Conservation (phyloP, 83 land plant genomes). For the Picea engelmannii region DNA sequence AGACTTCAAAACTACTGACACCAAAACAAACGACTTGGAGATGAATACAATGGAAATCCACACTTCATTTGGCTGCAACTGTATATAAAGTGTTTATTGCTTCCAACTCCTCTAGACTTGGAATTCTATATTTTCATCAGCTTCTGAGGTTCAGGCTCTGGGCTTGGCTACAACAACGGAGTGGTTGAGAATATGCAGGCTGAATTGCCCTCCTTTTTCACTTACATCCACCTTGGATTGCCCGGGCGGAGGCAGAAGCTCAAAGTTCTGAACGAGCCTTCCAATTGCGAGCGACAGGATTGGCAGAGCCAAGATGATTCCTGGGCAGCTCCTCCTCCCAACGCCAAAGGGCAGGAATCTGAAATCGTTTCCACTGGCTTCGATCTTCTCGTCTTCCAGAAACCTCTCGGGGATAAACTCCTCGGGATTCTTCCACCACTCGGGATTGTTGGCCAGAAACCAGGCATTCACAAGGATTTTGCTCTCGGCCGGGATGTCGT, state of each 20-base stretch:
- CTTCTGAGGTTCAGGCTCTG: slow-evolving; percentile 8
- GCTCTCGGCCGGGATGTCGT: slow-evolving; percentile 84
- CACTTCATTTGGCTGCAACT: too few species aligned
- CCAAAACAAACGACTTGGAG: too few species aligned
- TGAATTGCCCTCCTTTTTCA: slow-evolving; percentile 74
- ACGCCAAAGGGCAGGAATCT: slow-evolving; percentile 37
- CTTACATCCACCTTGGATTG: slow-evolving; percentile 39
- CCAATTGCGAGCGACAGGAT: slow-evolving; percentile 26
- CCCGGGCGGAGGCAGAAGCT: slow-evolving; percentile 44
- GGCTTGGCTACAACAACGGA: slow-evolving; percentile 52
- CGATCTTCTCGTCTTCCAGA: slow-evolving; percentile 69
- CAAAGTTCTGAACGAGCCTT: slow-evolving; percentile 30
- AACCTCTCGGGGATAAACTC: slow-evolving; percentile 79
- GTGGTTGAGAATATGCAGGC: slow-evolving; percentile 58
- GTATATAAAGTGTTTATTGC: too few species aligned
- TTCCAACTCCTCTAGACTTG: too few species aligned
- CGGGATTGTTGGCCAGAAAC: slow-evolving; percentile 83
- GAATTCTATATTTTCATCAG: too few species aligned
- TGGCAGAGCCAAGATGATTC: slow-evolving; percentile 39
- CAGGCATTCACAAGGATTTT: slow-evolving; percentile 88
- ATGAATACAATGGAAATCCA: too few species aligned
- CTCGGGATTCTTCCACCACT: slow-evolving; percentile 65
- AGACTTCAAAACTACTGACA: too few species aligned
- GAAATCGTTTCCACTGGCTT: slow-evolving; percentile 81
- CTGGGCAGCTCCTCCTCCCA: slow-evolving; percentile 41